Evolutionary conservation across 2,329 filamentous ascomycete species (phyloP), one percentile per base, ranked within the genome.

Genomic region (Drechmeria coniospora): DNA sequence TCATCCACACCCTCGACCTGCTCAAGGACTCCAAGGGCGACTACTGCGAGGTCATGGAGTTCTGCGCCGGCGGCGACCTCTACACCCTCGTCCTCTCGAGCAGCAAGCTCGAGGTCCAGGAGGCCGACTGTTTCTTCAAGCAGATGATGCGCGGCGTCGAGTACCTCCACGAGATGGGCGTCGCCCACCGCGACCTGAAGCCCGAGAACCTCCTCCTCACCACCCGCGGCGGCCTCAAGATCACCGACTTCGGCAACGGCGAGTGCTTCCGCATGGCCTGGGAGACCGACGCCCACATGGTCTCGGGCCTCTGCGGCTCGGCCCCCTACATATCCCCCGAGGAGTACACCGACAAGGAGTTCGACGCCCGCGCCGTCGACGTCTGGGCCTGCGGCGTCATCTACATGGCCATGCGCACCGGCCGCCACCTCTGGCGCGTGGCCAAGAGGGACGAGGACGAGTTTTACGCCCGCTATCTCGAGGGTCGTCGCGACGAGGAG

Each of bases 211-310:
- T 98, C 9, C 73, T 98, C 1, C 65, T 98, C 31, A 98, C 90
- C 4, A 90, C 81, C 1, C 82, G 86, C 38, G 90, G 90, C 32
- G 81, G 75, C 10, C 71, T 98, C 41, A 98, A 98, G 49, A 98
- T 98, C 38, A 95, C 90, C 16, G 90, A 98, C 51, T 98, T 98
- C 43, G 90, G 90, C 36, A 98, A 98, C 44, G 90, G 90, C 45
- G 90, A 98, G 55, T 98, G 90, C 55, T 98, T 98, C 68, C 79
- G 90, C 31, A 95, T 95, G 87, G 90, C 90, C 2, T 98, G 90
- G 90, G 90, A 98, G 54, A 90, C 84, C 29, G 86, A 95, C 52
- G 79, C 90, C 13, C 90, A 95, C 54, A 94, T 95, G 86, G 93
- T 92, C 4, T 87, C 84, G 22, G 90, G 90, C 23, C 73, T 98